Conservation (phyloP, 2,329 filamentous ascomycete genomes). For the Fusarium floridanum region DNA sequence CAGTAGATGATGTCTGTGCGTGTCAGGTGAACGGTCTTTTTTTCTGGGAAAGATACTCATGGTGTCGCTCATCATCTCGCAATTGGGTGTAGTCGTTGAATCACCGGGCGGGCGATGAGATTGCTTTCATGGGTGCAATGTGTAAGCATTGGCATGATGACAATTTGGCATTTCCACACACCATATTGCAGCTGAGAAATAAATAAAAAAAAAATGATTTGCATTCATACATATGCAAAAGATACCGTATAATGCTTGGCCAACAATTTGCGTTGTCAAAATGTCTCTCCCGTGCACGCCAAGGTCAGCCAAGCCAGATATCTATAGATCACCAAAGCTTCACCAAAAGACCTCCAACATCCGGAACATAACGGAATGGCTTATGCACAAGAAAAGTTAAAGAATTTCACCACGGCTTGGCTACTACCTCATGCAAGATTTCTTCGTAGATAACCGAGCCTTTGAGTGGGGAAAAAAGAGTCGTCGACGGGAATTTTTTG, state of each 20-base stretch:
- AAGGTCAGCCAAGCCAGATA: not conserved
- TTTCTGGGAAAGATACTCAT: not conserved
- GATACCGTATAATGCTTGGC: not conserved
- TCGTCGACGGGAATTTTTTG: not conserved
- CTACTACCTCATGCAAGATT: constrained; percentile 1
- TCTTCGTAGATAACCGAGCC: not conserved
- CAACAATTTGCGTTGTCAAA: not conserved
- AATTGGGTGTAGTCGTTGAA: not conserved
- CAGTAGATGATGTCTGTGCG: not conserved
- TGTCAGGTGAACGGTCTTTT: not conserved
- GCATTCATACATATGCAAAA: not conserved
- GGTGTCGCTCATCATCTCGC: not conserved
- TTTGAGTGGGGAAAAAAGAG: not conserved
- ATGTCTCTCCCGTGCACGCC: not conserved
- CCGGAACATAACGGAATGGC: not conserved
- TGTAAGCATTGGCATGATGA: not conserved
- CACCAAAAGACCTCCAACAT: not conserved
- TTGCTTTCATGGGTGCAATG: not conserved
- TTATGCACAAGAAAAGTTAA: not conserved
- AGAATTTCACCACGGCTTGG: not conserved
- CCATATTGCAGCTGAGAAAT: not conserved
- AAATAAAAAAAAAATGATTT: not conserved
- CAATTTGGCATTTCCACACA: not conserved
- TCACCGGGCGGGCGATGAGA: not conserved
- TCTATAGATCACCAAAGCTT: not conserved